Conservation (phyloP, 148 eudicot species). For the Silene uniflora region DNA sequence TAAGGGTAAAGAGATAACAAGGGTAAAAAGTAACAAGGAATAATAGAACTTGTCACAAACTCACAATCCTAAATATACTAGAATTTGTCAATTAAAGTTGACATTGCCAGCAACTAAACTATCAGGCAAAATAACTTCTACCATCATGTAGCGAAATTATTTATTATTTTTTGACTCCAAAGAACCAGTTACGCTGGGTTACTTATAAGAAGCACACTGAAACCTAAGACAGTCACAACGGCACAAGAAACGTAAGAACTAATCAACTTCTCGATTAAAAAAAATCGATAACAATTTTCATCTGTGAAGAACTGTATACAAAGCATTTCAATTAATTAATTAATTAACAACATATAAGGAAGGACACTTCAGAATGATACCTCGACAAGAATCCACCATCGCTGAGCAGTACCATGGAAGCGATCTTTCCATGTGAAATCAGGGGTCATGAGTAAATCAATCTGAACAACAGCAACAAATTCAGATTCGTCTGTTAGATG, state of each 20-base stretch:
- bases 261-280: background rate
- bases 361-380: slow-evolving; percentile 27
- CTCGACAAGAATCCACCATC: slow-evolving; percentile 99
- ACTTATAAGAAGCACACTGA: background rate
- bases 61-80: no score
- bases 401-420: slow-evolving; percentile 79
- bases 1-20: no score
- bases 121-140: background rate
- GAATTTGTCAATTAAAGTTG: background rate
- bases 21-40: no score
- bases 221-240: no score
- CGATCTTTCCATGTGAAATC: slow-evolving; percentile 98
- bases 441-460: slow-evolving; percentile 80
- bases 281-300: background rate
- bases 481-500: slow-evolving; percentile 2
- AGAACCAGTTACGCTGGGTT: background rate
- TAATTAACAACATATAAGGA: slow-evolving; percentile 9
- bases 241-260: no score
- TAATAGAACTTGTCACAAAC: no score
- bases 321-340: background rate
- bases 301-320: background rate
- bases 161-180: background rate
- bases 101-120: background rate
- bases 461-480: slow-evolving; percentile 34
- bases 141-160: background rate